A percentile compares a stretch with the other conserved stretches of the same genome.
Evolutionary conservation across 192 early-diverging fungal species (phyloP).

Genomic region (Lobosporangium transversale): DNA sequence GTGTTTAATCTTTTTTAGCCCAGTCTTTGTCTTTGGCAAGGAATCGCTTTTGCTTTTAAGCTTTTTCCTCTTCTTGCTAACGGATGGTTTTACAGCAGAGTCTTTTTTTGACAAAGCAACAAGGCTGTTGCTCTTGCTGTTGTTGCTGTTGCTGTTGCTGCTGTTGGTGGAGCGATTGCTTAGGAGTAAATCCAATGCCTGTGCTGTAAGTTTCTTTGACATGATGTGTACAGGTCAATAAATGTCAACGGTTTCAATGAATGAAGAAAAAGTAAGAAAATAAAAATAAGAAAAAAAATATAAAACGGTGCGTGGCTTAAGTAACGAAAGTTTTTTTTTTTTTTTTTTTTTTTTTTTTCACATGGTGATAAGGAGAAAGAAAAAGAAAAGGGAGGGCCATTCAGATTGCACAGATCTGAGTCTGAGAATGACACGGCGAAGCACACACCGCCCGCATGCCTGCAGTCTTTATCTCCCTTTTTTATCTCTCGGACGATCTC

Average conservation of each 20-base stretch:
- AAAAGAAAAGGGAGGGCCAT: background rate
- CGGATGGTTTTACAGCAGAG: background rate
- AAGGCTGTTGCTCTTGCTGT: background rate
- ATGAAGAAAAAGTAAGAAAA: no score
- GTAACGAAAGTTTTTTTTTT: background rate
- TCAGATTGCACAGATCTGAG: background rate
- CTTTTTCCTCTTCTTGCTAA: constrained; percentile 6
- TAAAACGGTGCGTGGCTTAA: constrained; percentile 1
- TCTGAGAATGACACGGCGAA: no score
- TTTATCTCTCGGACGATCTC: no score
- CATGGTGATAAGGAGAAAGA: background rate
- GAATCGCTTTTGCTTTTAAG: constrained; percentile 15
- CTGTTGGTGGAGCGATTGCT: constrained; percentile 4
- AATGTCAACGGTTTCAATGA: no score
- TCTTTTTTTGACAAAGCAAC: background rate
- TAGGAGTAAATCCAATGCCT: constrained; percentile 37
- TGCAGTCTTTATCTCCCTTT: no score
- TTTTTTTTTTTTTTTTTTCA: background rate
- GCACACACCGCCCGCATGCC: no score
- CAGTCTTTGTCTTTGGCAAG: constrained; percentile 55
- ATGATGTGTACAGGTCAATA: background rate
- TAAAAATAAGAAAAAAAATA: constrained; percentile 9
- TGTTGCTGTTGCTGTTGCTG: background rate
- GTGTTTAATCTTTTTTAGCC: constrained; percentile 57
- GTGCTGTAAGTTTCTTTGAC: constrained; percentile 52